Evolutionary conservation across 257 asterid genomes (phyloP), one percentile per base, ranked within the genome.

Genomic region (Nemophila menziesii): DNA sequence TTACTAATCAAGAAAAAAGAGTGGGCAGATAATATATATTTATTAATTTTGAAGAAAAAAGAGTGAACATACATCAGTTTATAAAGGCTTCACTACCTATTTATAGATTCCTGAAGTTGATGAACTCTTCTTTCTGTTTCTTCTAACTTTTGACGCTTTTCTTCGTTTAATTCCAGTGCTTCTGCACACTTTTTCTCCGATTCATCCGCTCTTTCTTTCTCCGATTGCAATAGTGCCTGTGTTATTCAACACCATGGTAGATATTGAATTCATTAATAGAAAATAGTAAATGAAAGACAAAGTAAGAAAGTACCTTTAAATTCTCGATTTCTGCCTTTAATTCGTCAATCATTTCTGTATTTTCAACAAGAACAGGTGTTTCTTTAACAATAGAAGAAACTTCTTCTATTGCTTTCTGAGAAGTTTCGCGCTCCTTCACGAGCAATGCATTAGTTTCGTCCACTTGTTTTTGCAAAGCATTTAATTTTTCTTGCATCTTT

Each of bases 331-430:
- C 93, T 26, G 62, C 83, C 27, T 79, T 68, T 44, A 85, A 70
- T 64, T 80, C 69, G 53, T 85, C 95, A 50, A 79, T 53, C 62
- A 73, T 77, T 38, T 71, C 77, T 13, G 92, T 79, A 62, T 90
- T 78, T 73, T 77, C 94, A 43, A 85, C 86, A 46, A 87, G 94
- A 46, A 81, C 78, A 19, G 65, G 33, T 39, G 68, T 66, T 46
- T 90, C 99, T 20, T 79, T 68, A 45, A 82, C 85, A 43, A 82
- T 60, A 19, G 84, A 56, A 48, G 77, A 52, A 57, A 72, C 96
- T 70, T 85, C 99, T 68, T 75, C 92, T 43, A 82, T 62, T 54
- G 96, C 96, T 72, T 73, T 85, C 66, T 79, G 85, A 67, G 99
- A 73, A 42, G 73, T 54, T 61, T 81, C 94, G n/a, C 77, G 92